Evolutionary conservation across 73 alveolate genomes (phyloP), one percentile per base, ranked within the genome.

Genomic region (Paramecium primaurelia): DNA sequence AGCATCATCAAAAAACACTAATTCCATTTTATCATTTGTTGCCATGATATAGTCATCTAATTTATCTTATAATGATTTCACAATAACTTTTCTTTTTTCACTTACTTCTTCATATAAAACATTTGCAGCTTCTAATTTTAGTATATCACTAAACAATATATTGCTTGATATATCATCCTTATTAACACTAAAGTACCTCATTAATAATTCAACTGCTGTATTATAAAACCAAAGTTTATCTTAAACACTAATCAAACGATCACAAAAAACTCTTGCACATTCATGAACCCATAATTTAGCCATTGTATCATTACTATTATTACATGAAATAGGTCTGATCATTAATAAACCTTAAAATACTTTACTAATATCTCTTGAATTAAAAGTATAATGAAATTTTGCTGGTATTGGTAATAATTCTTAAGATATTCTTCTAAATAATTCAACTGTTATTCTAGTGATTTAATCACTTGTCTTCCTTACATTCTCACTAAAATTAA

Each of bases 251-350:
- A 98, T 96, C 68, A 99, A 95, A 75, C 99, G 97, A 88, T 99
- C 99, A 88, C 98, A 97, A 96, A 99, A 99, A 69, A 99, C 99
- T 86, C 99, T 86, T 1, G 96, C 90, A 7, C 95, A 86, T 83
- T 97, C 99, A 93, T 97, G 99, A 6, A 95, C 96, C 98, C 98
- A 97, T 34, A 99, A 95, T 93, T 96, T 95, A 7, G 96, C 95
- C 80, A 96, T 92, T 12, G 92, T 58, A 69, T 95, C 99, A 28
- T 64, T 64, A 32, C 26, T 54, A 54, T 18, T 54, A 68, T 68
- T 68, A 38, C 58, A 37, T 71, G 95, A 91, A 1, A 71, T 47
- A 71, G 96, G 91, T 32, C 97, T 97, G 25, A 96, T 97, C 95
- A 96, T 93, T 22, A 60, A 88, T 54, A 85, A 88, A 22, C 99